Evolutionary conservation across 1,284 basidiomycete genomes (phyloP).

Genomic region (Irpex lacteus): DNA sequence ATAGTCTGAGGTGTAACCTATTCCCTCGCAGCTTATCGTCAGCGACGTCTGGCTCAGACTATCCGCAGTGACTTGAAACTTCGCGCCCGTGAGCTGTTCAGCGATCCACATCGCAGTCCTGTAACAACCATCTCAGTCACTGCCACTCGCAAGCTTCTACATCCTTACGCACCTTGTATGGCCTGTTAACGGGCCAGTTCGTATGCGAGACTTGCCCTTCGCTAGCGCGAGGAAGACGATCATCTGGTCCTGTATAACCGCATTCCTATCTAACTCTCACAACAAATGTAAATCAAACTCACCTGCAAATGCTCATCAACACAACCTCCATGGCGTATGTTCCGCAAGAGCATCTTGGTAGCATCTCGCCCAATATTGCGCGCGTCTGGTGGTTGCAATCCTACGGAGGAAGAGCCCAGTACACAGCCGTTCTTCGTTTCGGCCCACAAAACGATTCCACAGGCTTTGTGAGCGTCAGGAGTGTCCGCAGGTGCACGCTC

Average conservation of each 20-base stretch:
- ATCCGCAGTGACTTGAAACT: conserved; percentile 35
- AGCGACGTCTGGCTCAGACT: neutral
- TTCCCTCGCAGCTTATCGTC: neutral
- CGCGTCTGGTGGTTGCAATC: conserved; percentile 32
- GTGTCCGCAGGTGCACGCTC: conserved; percentile 41
- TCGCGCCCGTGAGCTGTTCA: conserved; percentile 60
- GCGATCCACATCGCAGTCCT: conserved; percentile 75
- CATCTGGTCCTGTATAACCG: conserved; percentile 57
- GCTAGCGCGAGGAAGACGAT: conserved; percentile 73
- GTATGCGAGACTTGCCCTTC: conserved; percentile 54
- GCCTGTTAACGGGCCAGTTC: conserved; percentile 52
- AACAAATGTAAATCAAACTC: conserved; percentile 7
- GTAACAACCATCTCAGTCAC: conserved; percentile 8
- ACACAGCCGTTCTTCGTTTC: conserved; percentile 62
- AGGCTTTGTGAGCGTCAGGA: conserved; percentile 51
- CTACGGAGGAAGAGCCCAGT: conserved; percentile 63
- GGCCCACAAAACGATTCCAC: conserved; percentile 70
- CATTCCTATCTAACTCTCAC: neutral
- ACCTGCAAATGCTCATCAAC: conserved; percentile 65
- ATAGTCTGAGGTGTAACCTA: neutral
- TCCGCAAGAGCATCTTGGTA: conserved; percentile 51
- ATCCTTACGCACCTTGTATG: conserved; percentile 55
- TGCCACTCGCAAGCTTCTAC: neutral
- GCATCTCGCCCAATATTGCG: conserved; percentile 53
- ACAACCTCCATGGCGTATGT: conserved; percentile 57